Percentiles rank a stretch among this genome's conserved stretches.
Evolutionary conservation across 305 asterid species (phyloP).

Genomic region (Plantago coronopus): DNA sequence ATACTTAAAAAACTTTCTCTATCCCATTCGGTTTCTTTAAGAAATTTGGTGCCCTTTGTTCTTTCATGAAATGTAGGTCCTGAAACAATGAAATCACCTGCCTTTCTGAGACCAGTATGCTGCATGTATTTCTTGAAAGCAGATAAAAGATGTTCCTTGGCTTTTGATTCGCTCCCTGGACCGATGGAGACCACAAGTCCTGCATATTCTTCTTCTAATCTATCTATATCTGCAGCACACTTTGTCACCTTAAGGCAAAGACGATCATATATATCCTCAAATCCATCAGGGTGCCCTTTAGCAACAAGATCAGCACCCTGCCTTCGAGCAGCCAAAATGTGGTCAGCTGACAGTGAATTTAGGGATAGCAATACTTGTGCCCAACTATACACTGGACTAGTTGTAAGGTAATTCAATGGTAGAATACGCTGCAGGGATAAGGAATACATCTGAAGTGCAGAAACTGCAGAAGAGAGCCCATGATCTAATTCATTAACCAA

Average conservation of each 20-base stretch:
- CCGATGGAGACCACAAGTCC: constrained; percentile 70
- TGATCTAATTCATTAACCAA: constrained; percentile 67
- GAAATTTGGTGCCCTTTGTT: constrained; percentile 31
- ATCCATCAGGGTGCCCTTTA: constrained; percentile 41
- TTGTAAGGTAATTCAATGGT: constrained; percentile 82
- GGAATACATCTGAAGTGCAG: constrained; percentile 79
- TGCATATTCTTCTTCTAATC: constrained; percentile 64
- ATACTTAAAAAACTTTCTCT: constrained; percentile 43
- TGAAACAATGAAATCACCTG: constrained; percentile 37
- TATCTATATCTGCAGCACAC: constrained; percentile 79
- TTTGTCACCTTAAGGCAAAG: constrained; percentile 68
- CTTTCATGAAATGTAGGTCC: constrained; percentile 40
- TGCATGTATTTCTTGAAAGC: constrained; percentile 59
- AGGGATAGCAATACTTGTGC: constrained; percentile 75
- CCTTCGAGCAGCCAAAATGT: constrained; percentile 59
- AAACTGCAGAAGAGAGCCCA: constrained; percentile 80
- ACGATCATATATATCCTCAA: constrained; percentile 63
- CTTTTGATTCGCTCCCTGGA: constrained; percentile 67
- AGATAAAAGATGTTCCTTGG: constrained; percentile 73
- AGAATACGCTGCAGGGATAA: constrained; percentile 82
- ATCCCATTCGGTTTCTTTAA: constrained; percentile 46
- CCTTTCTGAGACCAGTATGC: constrained; percentile 44
- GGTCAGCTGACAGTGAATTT: constrained; percentile 69
- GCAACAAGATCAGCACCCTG: constrained; percentile 77
- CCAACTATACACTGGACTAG: constrained; percentile 95